Percentiles rank a stretch among this genome's conserved stretches.
Conservation (phyloP, 2,329 filamentous ascomycete genomes). For the Neofusicoccum ribis region DNA sequence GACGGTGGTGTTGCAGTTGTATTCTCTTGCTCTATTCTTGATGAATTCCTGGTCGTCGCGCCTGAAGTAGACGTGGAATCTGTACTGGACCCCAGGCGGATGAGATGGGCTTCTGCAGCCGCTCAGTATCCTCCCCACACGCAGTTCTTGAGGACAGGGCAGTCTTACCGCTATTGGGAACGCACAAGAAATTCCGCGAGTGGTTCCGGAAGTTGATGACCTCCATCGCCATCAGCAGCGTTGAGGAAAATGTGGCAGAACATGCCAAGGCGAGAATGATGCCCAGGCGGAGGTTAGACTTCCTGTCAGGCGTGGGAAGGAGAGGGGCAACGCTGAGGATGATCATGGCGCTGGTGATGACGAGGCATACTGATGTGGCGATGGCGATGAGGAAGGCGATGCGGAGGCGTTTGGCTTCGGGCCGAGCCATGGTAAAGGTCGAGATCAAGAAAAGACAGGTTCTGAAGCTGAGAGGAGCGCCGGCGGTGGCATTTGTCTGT, state of each 20-base stretch:
- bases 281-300: neutral
- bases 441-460: neutral
- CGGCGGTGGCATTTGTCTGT: no score
- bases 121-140: neutral
- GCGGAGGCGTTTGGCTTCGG: neutral
- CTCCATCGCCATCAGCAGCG: neutral
- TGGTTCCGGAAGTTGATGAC: neutral
- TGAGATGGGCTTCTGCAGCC: neutral
- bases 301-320: neutral
- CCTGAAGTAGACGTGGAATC: no score
- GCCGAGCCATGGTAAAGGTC: neutral
- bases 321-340: neutral
- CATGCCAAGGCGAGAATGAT: neutral
- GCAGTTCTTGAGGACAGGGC: no score
- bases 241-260: neutral
- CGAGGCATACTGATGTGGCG: neutral
- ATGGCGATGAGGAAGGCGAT: neutral
- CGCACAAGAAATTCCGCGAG: neutral
- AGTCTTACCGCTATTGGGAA: neutral
- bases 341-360: neutral
- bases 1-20: neutral
- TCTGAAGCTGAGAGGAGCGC: neutral
- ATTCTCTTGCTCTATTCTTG: neutral
- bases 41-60: no score
- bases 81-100: neutral